Evolutionary conservation across 2,329 filamentous ascomycete species (phyloP).

Genomic region (Periconia digitata): DNA sequence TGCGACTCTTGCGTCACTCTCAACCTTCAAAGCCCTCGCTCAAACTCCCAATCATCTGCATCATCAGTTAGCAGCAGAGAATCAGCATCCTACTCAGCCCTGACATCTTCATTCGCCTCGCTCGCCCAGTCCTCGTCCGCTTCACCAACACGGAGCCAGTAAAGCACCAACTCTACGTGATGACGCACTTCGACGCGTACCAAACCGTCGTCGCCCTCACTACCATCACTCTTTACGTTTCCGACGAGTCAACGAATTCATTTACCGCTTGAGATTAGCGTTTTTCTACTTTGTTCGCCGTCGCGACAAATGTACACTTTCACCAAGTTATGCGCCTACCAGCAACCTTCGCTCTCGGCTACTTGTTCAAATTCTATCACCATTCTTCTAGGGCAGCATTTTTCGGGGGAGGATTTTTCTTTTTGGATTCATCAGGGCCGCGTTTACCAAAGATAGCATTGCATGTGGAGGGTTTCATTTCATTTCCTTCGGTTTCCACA

Average conservation of each 20-base stretch:
- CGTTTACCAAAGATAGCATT: background rate
- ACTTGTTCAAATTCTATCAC: background rate
- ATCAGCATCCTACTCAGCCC: slow-evolving; percentile 39
- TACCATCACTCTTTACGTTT: background rate
- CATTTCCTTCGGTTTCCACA: background rate
- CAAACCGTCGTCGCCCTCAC: too few species aligned
- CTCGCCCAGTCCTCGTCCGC: slow-evolving; percentile 36
- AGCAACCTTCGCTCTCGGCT: background rate
- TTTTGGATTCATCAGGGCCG: background rate
- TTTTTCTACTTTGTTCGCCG: background rate
- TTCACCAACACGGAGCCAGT: slow-evolving; percentile 25
- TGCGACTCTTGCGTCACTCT: slow-evolving; percentile 44
- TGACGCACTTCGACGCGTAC: too few species aligned
- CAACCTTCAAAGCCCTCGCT: slow-evolving; percentile 40
- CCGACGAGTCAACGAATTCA: background rate
- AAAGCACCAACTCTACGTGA: slow-evolving; percentile 7
- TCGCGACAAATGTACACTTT: background rate
- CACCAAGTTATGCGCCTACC: background rate
- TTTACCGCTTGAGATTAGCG: background rate
- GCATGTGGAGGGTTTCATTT: background rate
- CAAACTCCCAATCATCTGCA: slow-evolving; percentile 35
- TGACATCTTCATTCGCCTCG: slow-evolving; percentile 45
- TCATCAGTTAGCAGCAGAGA: slow-evolving; percentile 29
- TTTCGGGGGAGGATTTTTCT: background rate
- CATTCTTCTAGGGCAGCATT: background rate